Evolutionary conservation across 352 stramenopile species (phyloP), one percentile per base, ranked within the genome.

Genomic region (Thalassiosira delicatula): DNA sequence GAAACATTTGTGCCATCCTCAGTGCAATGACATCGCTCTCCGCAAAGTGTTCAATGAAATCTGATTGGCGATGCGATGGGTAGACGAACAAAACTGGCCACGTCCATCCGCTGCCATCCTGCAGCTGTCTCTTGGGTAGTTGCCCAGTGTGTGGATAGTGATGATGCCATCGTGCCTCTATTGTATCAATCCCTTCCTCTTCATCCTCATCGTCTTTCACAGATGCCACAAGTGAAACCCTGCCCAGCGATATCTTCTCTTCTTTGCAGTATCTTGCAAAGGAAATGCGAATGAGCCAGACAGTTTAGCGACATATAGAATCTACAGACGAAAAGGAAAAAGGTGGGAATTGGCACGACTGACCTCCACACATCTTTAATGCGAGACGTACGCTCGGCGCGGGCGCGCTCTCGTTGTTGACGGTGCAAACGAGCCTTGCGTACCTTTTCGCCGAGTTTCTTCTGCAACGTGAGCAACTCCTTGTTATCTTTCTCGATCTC

Each of bases 21-120:
- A 89, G 59, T 2, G 91, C 91, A 79, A 95, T 81, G 51, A 94
- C 90, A 75, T 94, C 89, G 21, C 82, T 70, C 79, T 93, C 89
- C 32, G 53, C 79, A 81, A 95, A 92, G 35, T 90, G 59, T 46
- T 92, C 79, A 40, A 95, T 87, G 75, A 94, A 95, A 80, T 95
- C 91, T 27, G 88, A 93, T 76, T 95, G 91, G 19, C 75, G 76
- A 78, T 93, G 89, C 8, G 88, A 92, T 29, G 91, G 91, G 70
- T 95, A 95, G 1, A 94, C 68, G 65, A 95, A 94, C 66, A 95
- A 72, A 21, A 84, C 88, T 44, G 91, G 91, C 89, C 89, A 95
- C 8, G 70, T 86, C 90, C 90, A 93, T 59, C 82, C 72, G 21
- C 78, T 60, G 66, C 30, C 67, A 37, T 74, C 49, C n/a, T 84